These are phyloP conservation scores for Senecio squalidus DNA, from an alignment of 140 eudicot species.

Conservation along the genomic window DNA sequence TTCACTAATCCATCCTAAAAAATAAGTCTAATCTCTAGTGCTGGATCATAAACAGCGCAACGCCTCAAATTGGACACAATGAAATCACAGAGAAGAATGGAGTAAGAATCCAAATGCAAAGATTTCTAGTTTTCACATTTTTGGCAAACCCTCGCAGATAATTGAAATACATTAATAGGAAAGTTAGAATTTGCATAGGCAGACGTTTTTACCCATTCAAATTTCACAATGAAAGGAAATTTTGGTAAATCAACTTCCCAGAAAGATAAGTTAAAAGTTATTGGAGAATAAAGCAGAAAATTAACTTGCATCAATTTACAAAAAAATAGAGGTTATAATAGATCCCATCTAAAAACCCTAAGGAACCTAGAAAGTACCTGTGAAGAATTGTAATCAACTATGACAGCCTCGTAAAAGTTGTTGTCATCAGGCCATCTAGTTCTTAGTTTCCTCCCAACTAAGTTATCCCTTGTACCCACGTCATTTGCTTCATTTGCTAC, in stretches of 20 bases:
- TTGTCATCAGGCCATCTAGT: conserved; percentile 95
- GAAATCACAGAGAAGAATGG: not conserved
- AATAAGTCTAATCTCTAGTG: not conserved
- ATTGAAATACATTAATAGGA: no score
- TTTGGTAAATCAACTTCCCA: not conserved
- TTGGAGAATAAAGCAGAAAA: not conserved
- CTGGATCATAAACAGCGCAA: not conserved
- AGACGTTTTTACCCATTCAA: not conserved
- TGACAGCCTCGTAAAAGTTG: conserved; percentile 84
- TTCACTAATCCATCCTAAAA: no score
- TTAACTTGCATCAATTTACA: conserved; percentile 12
- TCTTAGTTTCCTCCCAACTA: conserved; percentile 82
- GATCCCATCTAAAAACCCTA: not conserved
- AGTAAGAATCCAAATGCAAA: not conserved
- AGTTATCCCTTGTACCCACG: conserved; percentile 45
- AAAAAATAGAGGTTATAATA: no score
- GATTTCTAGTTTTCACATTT: not conserved
- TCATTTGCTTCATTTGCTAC: conserved; percentile 41
- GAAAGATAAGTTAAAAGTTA: not conserved
- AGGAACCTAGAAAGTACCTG: conserved; percentile 43
- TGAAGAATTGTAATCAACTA: conserved; percentile 59
- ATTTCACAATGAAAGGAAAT: not conserved
- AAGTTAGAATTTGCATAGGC: not conserved
- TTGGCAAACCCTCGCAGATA: not conserved
- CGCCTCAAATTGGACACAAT: not conserved